Percentiles rank a stretch among this genome's conserved stretches.
phyloP scores from a whole-genome alignment of 2,329 filamentous ascomycete genomes.

The Sodiomyces alkalinus region DNA sequence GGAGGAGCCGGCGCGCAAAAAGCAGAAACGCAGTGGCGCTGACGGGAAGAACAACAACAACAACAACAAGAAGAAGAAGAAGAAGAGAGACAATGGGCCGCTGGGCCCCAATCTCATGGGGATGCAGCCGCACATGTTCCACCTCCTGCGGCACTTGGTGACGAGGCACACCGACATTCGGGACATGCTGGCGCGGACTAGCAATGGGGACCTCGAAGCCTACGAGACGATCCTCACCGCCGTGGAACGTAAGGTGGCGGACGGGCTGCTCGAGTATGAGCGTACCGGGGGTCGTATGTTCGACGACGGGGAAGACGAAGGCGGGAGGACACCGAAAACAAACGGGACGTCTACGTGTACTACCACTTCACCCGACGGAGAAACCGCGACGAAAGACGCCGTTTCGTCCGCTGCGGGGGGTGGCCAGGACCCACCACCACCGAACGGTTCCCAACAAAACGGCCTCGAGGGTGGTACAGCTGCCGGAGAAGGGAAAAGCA shows the following conservation, averaged over 20 bases:
- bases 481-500: slow-evolving; percentile 11
- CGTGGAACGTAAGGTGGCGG: slow-evolving; percentile 60
- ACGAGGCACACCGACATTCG: slow-evolving; percentile 67
- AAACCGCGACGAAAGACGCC: slow-evolving; percentile 3
- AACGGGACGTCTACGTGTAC: too few species aligned
- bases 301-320: slow-evolving; percentile 19
- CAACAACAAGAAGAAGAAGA: slow-evolving; percentile 22
- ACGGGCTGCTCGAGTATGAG: slow-evolving; percentile 56
- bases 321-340: slow-evolving; percentile 5
- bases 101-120: slow-evolving; percentile 62
- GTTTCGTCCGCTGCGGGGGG: slow-evolving; percentile 6
- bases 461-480: too few species aligned
- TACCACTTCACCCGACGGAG: too few species aligned
- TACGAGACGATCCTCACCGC: slow-evolving; percentile 64
- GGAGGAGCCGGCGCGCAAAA: slow-evolving; percentile 29
- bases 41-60: slow-evolving; percentile 21
- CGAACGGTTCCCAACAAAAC: too few species aligned
- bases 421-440: slow-evolving; percentile 9
- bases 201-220: slow-evolving; percentile 54
- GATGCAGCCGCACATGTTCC: slow-evolving; percentile 88
- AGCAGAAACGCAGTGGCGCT: slow-evolving; percentile 13
- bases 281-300: slow-evolving; percentile 32
- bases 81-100: slow-evolving; percentile 21
- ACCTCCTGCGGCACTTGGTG: slow-evolving; percentile 73
- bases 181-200: slow-evolving; percentile 60